Conservation (phyloP, 1,284 basidiomycete genomes). For the Cerioporus squamosus region DNA sequence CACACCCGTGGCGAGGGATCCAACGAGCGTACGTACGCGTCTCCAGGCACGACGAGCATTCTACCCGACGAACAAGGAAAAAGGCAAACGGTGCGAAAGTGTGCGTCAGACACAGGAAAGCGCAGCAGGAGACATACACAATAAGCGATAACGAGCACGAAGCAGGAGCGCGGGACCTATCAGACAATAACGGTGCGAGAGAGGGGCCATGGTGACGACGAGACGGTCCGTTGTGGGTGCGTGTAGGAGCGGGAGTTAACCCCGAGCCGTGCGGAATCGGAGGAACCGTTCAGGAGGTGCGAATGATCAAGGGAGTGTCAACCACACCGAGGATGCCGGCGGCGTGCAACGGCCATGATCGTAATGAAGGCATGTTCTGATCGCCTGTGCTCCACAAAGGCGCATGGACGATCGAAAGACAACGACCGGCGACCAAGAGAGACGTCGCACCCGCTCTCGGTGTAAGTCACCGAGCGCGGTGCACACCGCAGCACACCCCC, state of each 20-base stretch:
- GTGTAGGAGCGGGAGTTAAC: constrained; percentile 7
- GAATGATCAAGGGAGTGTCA: constrained; percentile 9
- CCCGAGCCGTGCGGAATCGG: constrained; percentile 21
- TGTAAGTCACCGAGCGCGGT: too few relatives aligned
- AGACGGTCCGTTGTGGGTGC: constrained; percentile 13
- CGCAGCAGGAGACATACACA: constrained; percentile 22
- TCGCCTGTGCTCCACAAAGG: background rate
- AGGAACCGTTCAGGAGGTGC: constrained; percentile 2
- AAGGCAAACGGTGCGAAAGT: constrained; percentile 3
- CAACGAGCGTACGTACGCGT: background rate
- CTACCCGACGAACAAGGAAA: constrained; percentile 16
- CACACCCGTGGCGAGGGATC: too few relatives aligned
- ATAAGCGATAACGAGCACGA: constrained; percentile 20
- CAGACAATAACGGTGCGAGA: constrained; percentile 16
- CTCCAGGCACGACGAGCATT: constrained; percentile 11
- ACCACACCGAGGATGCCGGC: constrained; percentile 17
- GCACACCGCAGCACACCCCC: background rate
- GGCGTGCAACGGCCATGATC: constrained; percentile 8
- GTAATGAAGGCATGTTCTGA: constrained; percentile 8
- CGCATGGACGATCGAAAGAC: constrained; percentile 10
- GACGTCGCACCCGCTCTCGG: background rate
- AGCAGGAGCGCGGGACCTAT: constrained; percentile 11
- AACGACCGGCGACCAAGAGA: constrained; percentile 12
- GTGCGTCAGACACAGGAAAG: constrained; percentile 5
- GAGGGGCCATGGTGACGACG: background rate